Evolutionary conservation across 768 basidiomycete species (phyloP).

Genomic region (Boletus pseudopeckii): DNA sequence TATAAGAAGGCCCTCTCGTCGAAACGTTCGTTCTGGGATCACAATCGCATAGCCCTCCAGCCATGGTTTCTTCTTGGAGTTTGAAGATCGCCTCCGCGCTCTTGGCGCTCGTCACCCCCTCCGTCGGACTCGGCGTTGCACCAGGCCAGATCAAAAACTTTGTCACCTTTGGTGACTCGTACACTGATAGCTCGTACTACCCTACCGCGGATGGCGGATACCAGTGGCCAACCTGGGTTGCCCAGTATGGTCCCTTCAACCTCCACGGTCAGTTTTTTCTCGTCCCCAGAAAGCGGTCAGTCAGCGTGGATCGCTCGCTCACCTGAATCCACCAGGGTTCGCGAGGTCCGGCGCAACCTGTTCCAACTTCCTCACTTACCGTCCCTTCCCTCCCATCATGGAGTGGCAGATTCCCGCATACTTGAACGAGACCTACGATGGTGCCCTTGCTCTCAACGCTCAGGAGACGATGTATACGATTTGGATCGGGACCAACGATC

Average conservation of each 20-base stretch:
- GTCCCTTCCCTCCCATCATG: constrained; percentile 57
- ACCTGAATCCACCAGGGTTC: constrained; percentile 28
- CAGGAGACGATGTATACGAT: constrained; percentile 57
- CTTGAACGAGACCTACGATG: constrained; percentile 41
- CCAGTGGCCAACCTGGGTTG: constrained; percentile 61
- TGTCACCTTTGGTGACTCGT: constrained; percentile 68
- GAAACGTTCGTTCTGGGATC: neutral
- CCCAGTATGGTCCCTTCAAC: constrained; percentile 49
- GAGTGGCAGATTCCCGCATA: constrained; percentile 47
- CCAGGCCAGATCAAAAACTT: constrained; percentile 56
- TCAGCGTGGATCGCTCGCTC: neutral
- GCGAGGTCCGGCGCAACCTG: constrained; percentile 64
- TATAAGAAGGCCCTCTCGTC: neutral
- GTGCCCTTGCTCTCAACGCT: constrained; percentile 34
- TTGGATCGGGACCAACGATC: constrained; percentile 69
- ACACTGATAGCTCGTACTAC: constrained; percentile 49
- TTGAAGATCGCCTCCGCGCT: constrained; percentile 5
- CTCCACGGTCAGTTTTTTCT: constrained; percentile 38
- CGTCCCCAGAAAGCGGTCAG: neutral
- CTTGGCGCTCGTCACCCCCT: constrained; percentile 10
- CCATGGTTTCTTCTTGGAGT: neutral
- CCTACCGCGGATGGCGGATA: constrained; percentile 38
- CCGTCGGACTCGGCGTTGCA: constrained; percentile 22
- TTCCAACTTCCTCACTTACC: constrained; percentile 56
- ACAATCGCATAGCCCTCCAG: neutral